Percentiles rank a stretch among this genome's conserved stretches.
phyloP scores from a whole-genome alignment of 2,329 filamentous ascomycete species.

The Aspergillus fumigatiaffinis region DNA sequence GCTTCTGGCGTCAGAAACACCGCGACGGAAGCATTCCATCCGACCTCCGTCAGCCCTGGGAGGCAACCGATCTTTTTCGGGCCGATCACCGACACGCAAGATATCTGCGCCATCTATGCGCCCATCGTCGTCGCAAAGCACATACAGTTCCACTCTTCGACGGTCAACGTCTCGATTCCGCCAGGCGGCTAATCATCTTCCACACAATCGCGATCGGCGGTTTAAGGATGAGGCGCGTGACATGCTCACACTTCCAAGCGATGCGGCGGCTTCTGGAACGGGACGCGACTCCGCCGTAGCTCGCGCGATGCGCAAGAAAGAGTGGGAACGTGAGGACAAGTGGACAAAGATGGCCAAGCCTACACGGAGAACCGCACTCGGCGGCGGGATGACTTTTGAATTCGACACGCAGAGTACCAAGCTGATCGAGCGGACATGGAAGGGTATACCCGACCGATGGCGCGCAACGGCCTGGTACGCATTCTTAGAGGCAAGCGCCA shows the following conservation, averaged over 20 bases:
- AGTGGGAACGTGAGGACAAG: constrained; percentile 61
- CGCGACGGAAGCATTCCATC: constrained; percentile 51
- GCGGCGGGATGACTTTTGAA: constrained; percentile 64
- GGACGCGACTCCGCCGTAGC: constrained; percentile 47
- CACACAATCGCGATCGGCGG: constrained; percentile 52
- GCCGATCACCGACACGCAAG: constrained; percentile 37
- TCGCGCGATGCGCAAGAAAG: constrained; percentile 53
- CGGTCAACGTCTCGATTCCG: constrained; percentile 45
- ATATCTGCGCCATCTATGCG: constrained; percentile 42
- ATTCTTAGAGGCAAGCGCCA: constrained; percentile 76
- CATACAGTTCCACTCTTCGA: constrained; percentile 39
- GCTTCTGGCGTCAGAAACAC: constrained; percentile 53
- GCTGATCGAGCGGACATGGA: constrained; percentile 89
- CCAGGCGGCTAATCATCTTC: constrained; percentile 50
- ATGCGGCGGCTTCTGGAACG: constrained; percentile 45
- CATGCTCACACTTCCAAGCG: constrained; percentile 60
- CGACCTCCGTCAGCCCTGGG: constrained; percentile 48
- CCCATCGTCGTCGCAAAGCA: constrained; percentile 46
- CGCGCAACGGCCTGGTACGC: constrained; percentile 90
- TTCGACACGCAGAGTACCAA: constrained; percentile 83
- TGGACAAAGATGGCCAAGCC: constrained; percentile 64
- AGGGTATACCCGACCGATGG: constrained; percentile 96
- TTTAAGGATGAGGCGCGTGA: constrained; percentile 58
- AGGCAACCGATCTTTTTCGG: constrained; percentile 42
- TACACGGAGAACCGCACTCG: constrained; percentile 43